Percentiles rank a stretch among this genome's conserved stretches.
Evolutionary conservation across 129 eudicot genomes (phyloP).

Genomic region (Artemisia annua): DNA sequence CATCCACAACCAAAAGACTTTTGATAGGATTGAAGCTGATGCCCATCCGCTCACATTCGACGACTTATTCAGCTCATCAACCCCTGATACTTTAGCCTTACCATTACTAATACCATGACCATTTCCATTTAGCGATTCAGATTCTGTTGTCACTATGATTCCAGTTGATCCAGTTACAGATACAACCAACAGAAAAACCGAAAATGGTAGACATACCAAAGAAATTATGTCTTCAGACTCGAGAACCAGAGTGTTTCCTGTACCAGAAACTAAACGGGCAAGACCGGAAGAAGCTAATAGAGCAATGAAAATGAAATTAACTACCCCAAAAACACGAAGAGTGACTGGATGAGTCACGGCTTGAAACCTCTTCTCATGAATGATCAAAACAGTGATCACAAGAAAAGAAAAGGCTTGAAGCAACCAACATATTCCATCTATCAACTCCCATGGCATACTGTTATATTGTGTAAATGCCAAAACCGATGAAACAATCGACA

Average conservation of each 20-base stretch:
- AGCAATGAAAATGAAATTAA: conserved; percentile 33
- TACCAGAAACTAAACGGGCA: conserved; percentile 40
- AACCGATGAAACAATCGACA: conserved; percentile 34
- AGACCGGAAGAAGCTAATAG: conserved; percentile 51
- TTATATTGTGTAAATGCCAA: conserved; percentile 29
- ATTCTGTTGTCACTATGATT: conserved; percentile 17
- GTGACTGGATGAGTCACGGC: conserved; percentile 57
- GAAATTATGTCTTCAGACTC: conserved; percentile 50
- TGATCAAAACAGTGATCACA: conserved; percentile 44
- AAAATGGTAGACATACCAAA: conserved; percentile 37
- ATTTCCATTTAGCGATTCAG: neutral
- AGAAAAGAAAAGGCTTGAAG: conserved; percentile 56
- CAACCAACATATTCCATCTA: conserved; percentile 64
- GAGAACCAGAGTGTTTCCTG: conserved; percentile 18
- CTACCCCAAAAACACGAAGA: conserved; percentile 63
- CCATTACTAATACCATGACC: neutral
- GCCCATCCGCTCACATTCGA: conserved; percentile 59
- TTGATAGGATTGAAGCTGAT: conserved; percentile 62
- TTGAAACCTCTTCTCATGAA: conserved; percentile 69
- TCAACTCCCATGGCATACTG: conserved; percentile 44
- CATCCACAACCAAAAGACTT: conserved; percentile 82
- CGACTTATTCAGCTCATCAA: conserved; percentile 34
- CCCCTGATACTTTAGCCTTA: conserved; percentile 19
- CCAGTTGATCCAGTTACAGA: conserved; percentile 68
- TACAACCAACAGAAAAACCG: conserved; percentile 42